These are phyloP conservation scores for Nakazawaea peltata DNA, from an alignment of 805 yeast genomes.

Conservation along the genomic window DNA sequence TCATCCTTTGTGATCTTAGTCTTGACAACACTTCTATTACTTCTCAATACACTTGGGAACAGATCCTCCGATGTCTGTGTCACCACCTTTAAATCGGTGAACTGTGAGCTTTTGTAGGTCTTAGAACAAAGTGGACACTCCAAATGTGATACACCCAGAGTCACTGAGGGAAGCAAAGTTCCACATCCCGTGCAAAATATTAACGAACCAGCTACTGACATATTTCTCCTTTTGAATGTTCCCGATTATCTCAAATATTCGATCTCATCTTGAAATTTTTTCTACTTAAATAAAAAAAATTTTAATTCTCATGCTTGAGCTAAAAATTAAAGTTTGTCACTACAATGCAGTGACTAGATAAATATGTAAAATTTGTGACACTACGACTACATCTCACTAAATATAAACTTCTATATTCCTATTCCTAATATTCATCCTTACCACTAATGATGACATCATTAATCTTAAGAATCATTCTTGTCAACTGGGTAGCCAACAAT, in stretches of 20 bases:
- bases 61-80: slow-evolving; percentile 90
- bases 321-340: too few relatives aligned
- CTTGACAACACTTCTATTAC: slow-evolving; percentile 86
- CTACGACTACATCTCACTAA: too few relatives aligned
- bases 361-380: too few relatives aligned
- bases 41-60: slow-evolving; percentile 77
- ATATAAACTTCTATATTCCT: too few relatives aligned
- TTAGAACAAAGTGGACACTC: slow-evolving; percentile 48
- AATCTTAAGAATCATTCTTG: slow-evolving; percentile 95
- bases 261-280: background rate
- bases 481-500: slow-evolving; percentile 90
- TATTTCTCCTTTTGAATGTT: slow-evolving; percentile 21
- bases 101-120: slow-evolving; percentile 36
- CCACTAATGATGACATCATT: slow-evolving; percentile 81
- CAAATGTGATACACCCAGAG: slow-evolving; percentile 30
- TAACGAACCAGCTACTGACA: slow-evolving; percentile 94
- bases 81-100: slow-evolving; percentile 74
- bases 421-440: slow-evolving; percentile 9
- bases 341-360: too few relatives aligned
- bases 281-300: background rate
- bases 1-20: slow-evolving; percentile 72
- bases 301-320: too few relatives aligned
- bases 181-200: slow-evolving; percentile 95
- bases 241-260: too few relatives aligned
- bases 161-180: slow-evolving; percentile 66